Evolutionary conservation across 2,329 filamentous ascomycete species (phyloP).

Genomic region (Ascosphaera pollenicola): DNA sequence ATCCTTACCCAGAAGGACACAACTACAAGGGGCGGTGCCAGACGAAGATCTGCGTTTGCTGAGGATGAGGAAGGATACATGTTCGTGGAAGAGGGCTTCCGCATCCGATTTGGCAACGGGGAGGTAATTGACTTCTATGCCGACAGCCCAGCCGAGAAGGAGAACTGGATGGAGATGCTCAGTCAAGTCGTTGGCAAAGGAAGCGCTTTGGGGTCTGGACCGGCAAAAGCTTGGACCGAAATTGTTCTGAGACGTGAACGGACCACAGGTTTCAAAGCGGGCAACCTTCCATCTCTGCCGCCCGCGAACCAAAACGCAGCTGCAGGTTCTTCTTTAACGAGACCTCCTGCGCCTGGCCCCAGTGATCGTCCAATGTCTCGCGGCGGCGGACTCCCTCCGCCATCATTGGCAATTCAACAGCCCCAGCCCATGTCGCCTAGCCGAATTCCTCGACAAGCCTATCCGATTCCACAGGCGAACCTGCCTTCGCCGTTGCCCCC

Average conservation of each 20-base stretch:
- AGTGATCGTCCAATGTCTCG: too few species aligned
- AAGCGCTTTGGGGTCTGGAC: slow-evolving; percentile 17
- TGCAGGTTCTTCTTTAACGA: too few species aligned
- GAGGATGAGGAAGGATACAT: slow-evolving; percentile 99
- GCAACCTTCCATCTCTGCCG: too few species aligned
- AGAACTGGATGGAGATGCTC: slow-evolving; percentile 83
- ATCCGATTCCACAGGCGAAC: too few species aligned
- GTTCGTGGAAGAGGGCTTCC: slow-evolving; percentile 98
- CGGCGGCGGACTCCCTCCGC: too few species aligned
- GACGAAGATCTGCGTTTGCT: slow-evolving; percentile 84
- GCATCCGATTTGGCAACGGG: slow-evolving; percentile 93
- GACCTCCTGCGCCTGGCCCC: too few species aligned
- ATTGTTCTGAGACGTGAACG: slow-evolving; percentile 31
- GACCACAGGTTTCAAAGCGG: slow-evolving; percentile 6
- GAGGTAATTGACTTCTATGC: slow-evolving; percentile 98
- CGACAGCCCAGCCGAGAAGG: slow-evolving; percentile 68
- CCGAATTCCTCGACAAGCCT: too few species aligned
- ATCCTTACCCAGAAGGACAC: slow-evolving; percentile 68
- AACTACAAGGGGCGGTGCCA: slow-evolving; percentile 50
- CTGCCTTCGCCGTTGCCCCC: too few species aligned
- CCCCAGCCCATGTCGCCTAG: too few species aligned
- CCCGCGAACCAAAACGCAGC: too few species aligned
- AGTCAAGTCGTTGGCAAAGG: slow-evolving; percentile 44
- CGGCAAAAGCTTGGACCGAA: slow-evolving; percentile 37
- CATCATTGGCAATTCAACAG: too few species aligned